Conservation (phyloP, 129 eudicot species). For the Chrysanthemum seticuspe region DNA sequence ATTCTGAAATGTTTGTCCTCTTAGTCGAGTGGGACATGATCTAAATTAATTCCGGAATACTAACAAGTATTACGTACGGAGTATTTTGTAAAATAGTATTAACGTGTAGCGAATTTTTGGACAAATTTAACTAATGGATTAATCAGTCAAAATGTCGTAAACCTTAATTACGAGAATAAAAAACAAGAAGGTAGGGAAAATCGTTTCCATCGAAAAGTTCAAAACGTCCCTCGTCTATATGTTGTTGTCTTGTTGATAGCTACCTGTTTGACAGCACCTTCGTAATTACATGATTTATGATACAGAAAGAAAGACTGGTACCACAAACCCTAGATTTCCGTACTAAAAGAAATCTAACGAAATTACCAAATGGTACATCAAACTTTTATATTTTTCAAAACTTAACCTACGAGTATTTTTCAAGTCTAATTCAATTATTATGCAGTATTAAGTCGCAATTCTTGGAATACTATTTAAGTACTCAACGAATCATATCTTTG, state of each 20-base stretch:
- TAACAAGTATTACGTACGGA: too few relatives aligned
- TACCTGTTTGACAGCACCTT: conserved; percentile 6
- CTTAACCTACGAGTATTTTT: too few relatives aligned
- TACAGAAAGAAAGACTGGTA: background rate
- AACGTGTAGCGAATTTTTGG: background rate
- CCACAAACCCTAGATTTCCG: conserved; percentile 4
- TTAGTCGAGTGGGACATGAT: too few relatives aligned
- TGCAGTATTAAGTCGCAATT: background rate
- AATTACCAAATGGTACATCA: background rate
- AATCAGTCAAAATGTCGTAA: too few relatives aligned
- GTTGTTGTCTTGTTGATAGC: conserved; percentile 5
- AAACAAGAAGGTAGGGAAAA: background rate
- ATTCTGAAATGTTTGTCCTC: too few relatives aligned
- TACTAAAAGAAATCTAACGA: background rate
- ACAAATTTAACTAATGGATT: background rate
- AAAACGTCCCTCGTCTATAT: background rate
- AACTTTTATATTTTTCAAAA: too few relatives aligned
- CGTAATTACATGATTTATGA: background rate
- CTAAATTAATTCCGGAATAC: too few relatives aligned
- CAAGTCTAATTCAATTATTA: too few relatives aligned
- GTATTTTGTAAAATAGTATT: background rate
- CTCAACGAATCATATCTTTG: too few relatives aligned
- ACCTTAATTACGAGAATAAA: too few relatives aligned
- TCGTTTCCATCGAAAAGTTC: background rate
- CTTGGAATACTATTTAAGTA: too few relatives aligned